phyloP scores from a whole-genome alignment of 257 asterid genomes.

The Salvia hispanica region DNA sequence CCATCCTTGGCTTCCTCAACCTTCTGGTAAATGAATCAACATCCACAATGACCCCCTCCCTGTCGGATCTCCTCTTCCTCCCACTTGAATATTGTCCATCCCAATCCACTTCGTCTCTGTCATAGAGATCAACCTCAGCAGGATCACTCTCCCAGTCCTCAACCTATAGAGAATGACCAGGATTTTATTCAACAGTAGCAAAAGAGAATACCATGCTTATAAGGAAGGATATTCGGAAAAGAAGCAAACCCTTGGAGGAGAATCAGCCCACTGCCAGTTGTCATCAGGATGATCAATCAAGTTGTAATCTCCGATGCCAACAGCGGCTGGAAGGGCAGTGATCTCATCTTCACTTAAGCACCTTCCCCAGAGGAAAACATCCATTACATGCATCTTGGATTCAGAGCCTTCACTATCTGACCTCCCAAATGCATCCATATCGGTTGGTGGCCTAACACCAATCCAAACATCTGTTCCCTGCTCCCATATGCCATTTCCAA shows the following conservation, averaged over 20 bases:
- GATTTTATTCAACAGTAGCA: slow-evolving; percentile 21
- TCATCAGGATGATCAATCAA: slow-evolving; percentile 79
- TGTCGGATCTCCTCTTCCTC: slow-evolving; percentile 87
- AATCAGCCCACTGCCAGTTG: slow-evolving; percentile 97
- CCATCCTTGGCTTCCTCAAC: slow-evolving; percentile 89
- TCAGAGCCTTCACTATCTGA: slow-evolving; percentile 97
- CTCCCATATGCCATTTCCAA: slow-evolving; percentile 86
- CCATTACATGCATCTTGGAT: slow-evolving; percentile 97
- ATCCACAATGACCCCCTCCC: slow-evolving; percentile 74
- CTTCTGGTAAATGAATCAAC: slow-evolving; percentile 92
- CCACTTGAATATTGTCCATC: slow-evolving; percentile 99
- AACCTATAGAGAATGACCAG: slow-evolving; percentile 48
- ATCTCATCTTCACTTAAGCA: slow-evolving; percentile 95
- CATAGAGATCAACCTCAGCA: slow-evolving; percentile 97
- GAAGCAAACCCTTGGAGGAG: slow-evolving; percentile 84
- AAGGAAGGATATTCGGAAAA: slow-evolving; percentile 18
- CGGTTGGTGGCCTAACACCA: slow-evolving; percentile 90
- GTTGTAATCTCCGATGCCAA: slow-evolving; percentile 76
- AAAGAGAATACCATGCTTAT: not conserved
- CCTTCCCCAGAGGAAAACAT: slow-evolving; percentile 96
- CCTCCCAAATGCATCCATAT: slow-evolving; percentile 97
- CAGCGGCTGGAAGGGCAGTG: slow-evolving; percentile 72
- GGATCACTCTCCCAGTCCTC: slow-evolving; percentile 99
- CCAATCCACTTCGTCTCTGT: slow-evolving; percentile 98
- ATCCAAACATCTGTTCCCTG: slow-evolving; percentile 89